A percentile compares a stretch with the other conserved stretches of the same genome.
These are phyloP conservation scores for Candida taoyuanica DNA, from an alignment of 805 yeast genomes.

Conservation along the genomic window DNA sequence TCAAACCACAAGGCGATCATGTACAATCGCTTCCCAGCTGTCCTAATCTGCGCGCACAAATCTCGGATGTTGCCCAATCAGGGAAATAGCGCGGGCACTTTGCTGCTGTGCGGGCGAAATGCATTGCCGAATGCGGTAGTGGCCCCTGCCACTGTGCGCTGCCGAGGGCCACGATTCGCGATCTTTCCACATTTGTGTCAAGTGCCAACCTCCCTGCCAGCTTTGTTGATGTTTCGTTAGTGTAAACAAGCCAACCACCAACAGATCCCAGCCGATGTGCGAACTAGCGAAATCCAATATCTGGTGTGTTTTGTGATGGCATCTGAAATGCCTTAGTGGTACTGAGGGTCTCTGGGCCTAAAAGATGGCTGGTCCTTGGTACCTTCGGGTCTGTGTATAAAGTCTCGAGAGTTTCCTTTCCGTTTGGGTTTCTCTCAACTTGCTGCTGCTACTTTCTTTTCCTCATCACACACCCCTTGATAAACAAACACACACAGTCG, in stretches of 20 bases:
- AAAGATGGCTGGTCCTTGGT: background rate
- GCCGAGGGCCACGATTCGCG: too few relatives aligned
- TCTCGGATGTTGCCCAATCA: background rate
- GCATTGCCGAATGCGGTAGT: too few relatives aligned
- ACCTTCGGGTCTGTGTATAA: background rate
- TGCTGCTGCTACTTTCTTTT: background rate
- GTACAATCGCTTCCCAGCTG: too few relatives aligned
- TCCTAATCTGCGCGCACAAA: too few relatives aligned
- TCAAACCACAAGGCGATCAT: too few relatives aligned
- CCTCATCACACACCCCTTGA: background rate
- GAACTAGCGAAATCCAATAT: background rate
- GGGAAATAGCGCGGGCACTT: background rate
- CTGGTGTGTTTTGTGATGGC: background rate
- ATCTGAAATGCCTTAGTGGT: background rate
- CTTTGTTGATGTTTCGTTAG: slow-evolving; percentile 1
- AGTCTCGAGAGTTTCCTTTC: background rate
- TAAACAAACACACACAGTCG: background rate
- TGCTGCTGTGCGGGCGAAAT: too few relatives aligned
- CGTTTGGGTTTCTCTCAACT: background rate
- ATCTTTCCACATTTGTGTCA: background rate
- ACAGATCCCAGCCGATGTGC: too few relatives aligned
- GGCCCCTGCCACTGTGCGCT: too few relatives aligned
- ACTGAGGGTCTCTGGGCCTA: too few relatives aligned
- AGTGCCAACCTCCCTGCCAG: slow-evolving; percentile 6
- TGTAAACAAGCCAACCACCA: slow-evolving; percentile 6